A percentile compares a stretch with the other conserved stretches of the same genome.
These are phyloP conservation scores for Paulinella micropora DNA, from an alignment of 78 protist species.

Conservation along the genomic window DNA sequence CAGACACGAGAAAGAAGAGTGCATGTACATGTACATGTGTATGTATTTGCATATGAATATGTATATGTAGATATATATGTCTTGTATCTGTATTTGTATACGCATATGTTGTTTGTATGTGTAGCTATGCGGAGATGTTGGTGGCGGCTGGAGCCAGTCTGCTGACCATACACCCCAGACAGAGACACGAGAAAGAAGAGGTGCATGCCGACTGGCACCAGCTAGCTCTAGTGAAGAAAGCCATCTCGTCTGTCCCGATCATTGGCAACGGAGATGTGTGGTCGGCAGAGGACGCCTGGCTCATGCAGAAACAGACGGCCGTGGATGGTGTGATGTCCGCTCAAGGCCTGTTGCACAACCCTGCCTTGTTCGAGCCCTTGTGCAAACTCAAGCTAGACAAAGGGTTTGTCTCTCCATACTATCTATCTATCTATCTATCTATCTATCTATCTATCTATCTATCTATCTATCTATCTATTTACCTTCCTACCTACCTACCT, in stretches of 20 bases:
- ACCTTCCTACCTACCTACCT: too few relatives aligned
- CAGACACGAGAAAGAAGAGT: too few relatives aligned
- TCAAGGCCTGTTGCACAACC: background rate
- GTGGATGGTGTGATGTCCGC: slow-evolving; percentile 1
- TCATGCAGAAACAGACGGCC: background rate
- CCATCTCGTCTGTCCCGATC: background rate
- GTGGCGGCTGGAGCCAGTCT: background rate
- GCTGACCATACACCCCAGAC: background rate
- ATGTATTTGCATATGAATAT: too few relatives aligned
- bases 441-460: too few relatives aligned
- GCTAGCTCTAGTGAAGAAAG: background rate
- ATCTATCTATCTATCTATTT: too few relatives aligned
- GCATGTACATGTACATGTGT: too few relatives aligned
- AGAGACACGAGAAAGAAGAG: background rate
- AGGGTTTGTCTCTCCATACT: too few relatives aligned
- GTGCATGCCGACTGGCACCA: background rate
- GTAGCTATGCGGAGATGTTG: background rate
- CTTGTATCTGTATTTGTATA: too few relatives aligned
- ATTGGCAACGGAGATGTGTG: background rate
- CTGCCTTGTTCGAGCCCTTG: background rate
- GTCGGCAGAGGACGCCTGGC: background rate
- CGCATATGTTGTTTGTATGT: too few relatives aligned
- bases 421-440: too few relatives aligned
- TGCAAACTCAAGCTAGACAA: too few relatives aligned
- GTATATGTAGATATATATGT: too few relatives aligned